Conservation (phyloP, 352 stramenopile species). For the Globisporangium iwayamae region DNA sequence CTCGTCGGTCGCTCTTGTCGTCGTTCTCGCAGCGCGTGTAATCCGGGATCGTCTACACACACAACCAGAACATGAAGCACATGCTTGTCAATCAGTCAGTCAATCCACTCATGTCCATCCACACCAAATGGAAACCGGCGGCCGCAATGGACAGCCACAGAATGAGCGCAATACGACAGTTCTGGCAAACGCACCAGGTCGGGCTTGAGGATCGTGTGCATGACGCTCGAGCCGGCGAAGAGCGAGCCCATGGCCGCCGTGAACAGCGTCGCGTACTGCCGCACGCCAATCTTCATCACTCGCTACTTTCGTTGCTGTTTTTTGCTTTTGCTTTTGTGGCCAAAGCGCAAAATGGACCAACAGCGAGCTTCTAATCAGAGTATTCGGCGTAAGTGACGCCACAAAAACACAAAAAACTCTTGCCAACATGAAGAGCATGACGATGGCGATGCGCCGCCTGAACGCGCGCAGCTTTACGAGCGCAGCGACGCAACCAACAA, state of each 20-base stretch:
- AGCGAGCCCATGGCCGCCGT: conserved; percentile 69
- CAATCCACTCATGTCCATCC: neutral
- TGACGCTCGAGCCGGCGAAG: conserved; percentile 79
- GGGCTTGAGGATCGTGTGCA: conserved; percentile 80
- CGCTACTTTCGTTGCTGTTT: conserved; percentile 6
- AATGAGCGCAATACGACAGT: neutral
- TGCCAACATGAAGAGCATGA: neutral
- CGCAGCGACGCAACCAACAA: neutral
- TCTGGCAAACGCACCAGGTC: conserved; percentile 52
- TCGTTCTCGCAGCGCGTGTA: conserved; percentile 14
- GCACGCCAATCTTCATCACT: conserved; percentile 56
- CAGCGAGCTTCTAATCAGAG: neutral
- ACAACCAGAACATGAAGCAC: neutral
- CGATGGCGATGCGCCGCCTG: conserved; percentile 1
- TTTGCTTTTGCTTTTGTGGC: neutral
- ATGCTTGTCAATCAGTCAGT: conserved; percentile 7
- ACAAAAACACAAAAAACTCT: neutral
- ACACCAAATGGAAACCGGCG: neutral
- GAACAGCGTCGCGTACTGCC: conserved; percentile 78
- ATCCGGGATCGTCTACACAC: conserved; percentile 11
- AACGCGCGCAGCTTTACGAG: conserved; percentile 11
- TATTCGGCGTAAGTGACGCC: neutral
- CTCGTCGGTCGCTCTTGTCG: conserved; percentile 10
- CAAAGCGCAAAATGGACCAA: neutral
- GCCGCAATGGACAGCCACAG: neutral